Evolutionary conservation across 2,329 filamentous ascomycete species (phyloP), one percentile per base, ranked within the genome.

Genomic region (Arachnomyces sp.): DNA sequence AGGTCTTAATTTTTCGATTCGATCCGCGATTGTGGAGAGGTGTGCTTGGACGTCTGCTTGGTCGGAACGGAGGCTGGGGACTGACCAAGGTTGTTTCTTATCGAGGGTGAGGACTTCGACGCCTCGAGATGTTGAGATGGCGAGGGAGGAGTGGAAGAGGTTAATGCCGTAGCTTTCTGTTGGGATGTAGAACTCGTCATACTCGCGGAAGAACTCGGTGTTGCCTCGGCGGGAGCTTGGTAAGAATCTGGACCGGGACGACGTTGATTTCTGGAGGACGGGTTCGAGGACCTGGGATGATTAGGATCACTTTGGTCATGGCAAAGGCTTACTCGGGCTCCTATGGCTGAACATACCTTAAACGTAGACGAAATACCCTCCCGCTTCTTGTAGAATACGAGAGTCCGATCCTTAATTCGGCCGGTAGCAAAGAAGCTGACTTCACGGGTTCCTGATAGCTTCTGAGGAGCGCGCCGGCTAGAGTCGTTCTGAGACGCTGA

Each of bases 151-250:
- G 60, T 95, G 87, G 76, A 96, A 98, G 38, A 98, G 77, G 62
- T 95, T 96, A 59, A 98, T 84, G 35, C 86, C 87, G 62, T 84
- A 95, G 62, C 88, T 95, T 59, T 98, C 93, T 2, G 86, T 83
- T 0, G 92, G 92, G 52, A 98, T 89, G 66, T 96, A 98, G 65
- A 98, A 98, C 52, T 96, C 92, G 67, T 98, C 92, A 60, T 89
- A 98, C 58, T 98, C 92, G 47, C 92, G 84, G 79, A 96, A 98
- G 53, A 90, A 90, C 53, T 98, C 92, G 0, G 90, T 95, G 44
- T 77, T 80, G 14, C 87, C 87, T 21, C 75, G 73, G 7, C 76
- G 75, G 13, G 80, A n/a, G n/a, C n/a, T 70, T 5, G 56, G 54
- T 57, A 78, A 80, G 48, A 82, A 70, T 7, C 86, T 80, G 3